These are phyloP conservation scores for Cymbopogon citratus DNA, from an alignment of 176 grass and related monocot species.

Conservation along the genomic window DNA sequence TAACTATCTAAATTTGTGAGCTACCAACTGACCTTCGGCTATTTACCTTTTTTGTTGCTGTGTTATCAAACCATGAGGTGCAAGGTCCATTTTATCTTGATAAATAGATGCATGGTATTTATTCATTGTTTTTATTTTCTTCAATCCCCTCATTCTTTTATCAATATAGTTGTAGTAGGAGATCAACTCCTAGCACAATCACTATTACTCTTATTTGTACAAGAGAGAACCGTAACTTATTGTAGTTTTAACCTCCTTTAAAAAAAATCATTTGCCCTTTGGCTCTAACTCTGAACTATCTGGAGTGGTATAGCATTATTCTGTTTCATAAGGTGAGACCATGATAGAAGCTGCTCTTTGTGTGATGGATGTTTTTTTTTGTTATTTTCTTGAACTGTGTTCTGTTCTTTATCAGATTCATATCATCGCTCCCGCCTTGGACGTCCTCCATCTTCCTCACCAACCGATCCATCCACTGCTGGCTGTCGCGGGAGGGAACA, in stretches of 20 bases:
- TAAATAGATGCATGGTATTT: neutral
- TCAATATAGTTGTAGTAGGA: neutral
- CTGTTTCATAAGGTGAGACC: no score
- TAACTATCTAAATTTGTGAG: conserved; percentile 50
- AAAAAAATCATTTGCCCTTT: no score
- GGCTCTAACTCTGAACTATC: no score
- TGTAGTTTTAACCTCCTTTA: neutral
- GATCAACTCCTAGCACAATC: neutral
- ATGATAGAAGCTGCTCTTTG: no score
- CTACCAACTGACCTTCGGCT: conserved; percentile 38
- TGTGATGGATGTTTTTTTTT: no score
- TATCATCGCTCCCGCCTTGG: no score
- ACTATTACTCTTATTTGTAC: neutral
- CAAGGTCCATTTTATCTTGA: conserved; percentile 34
- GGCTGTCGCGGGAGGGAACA: no score
- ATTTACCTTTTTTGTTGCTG: conserved; percentile 43
- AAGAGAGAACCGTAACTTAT: neutral
- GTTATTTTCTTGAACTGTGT: no score
- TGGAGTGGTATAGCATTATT: no score
- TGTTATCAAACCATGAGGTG: conserved; percentile 16
- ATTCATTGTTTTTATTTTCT: neutral
- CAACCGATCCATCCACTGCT: no score
- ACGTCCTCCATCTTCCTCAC: no score
- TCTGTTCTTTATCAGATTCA: no score
- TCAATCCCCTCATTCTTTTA: neutral